Conservation (phyloP, 306 rosid genomes). For the Begonia fuchsioides region DNA sequence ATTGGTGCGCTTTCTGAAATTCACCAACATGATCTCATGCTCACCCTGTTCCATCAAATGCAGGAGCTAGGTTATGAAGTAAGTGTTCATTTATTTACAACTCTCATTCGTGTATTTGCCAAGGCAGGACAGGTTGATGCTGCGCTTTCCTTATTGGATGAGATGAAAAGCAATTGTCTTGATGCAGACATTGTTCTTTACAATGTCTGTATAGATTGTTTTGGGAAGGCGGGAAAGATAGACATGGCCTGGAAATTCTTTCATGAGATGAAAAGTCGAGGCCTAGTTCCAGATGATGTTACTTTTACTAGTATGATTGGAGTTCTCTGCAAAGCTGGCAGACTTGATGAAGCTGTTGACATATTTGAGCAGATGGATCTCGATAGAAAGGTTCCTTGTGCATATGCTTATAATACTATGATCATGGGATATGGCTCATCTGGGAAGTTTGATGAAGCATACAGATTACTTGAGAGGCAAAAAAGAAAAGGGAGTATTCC, state of each 20-base stretch:
- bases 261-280: constrained; percentile 75
- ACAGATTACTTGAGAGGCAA: constrained; percentile 81
- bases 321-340: constrained; percentile 81
- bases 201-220: constrained; percentile 85
- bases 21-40: constrained; percentile 45
- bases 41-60: constrained; percentile 68
- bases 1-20: constrained; percentile 64
- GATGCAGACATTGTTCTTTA: constrained; percentile 70
- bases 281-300: constrained; percentile 64
- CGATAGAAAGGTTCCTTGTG: constrained; percentile 71
- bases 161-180: constrained; percentile 68
- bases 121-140: constrained; percentile 65
- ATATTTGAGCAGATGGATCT: constrained; percentile 71
- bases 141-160: constrained; percentile 82
- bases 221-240: constrained; percentile 79
- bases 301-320: constrained; percentile 88
- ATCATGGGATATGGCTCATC: constrained; percentile 92
- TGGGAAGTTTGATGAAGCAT: constrained; percentile 79
- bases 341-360: constrained; percentile 60
- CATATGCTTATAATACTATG: constrained; percentile 95
- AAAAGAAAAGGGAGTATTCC: constrained; percentile 82
- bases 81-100: constrained; percentile 72
- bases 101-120: constrained; percentile 69
- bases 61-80: constrained; percentile 89
- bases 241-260: constrained; percentile 99